Evolutionary conservation across 2,329 filamentous ascomycete genomes (phyloP).

Genomic region (Epichloe aotearoae): DNA sequence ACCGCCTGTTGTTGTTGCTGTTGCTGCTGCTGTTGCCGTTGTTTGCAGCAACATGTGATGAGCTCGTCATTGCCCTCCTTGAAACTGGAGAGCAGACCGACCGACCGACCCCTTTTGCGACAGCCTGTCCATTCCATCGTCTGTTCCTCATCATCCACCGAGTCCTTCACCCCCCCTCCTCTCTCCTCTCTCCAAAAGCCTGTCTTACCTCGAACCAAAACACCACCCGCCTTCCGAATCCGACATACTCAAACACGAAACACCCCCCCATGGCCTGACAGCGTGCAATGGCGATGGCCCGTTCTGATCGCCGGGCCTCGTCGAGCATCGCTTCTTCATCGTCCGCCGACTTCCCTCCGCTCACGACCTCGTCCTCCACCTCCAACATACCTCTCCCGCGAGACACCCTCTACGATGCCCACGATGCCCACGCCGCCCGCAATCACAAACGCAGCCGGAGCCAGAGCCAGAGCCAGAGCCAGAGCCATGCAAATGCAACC

Average conservation of each 20-base stretch:
- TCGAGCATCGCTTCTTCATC: slow-evolving; percentile 7
- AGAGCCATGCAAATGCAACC: neutral
- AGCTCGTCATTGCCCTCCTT: too few relatives aligned
- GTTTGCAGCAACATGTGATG: too few relatives aligned
- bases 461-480: neutral
- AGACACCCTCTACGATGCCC: neutral
- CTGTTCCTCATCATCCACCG: too few relatives aligned
- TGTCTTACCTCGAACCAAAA: too few relatives aligned
- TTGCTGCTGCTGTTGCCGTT: too few relatives aligned
- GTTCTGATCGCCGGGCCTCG: slow-evolving; percentile 11
- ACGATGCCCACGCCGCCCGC: neutral
- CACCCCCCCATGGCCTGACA: slow-evolving; percentile 10
- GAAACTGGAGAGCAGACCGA: too few relatives aligned
- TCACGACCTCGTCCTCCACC: slow-evolving; percentile 1
- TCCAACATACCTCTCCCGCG: neutral
- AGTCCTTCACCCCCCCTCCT: too few relatives aligned
- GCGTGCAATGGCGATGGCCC: slow-evolving; percentile 11
- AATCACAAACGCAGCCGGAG: slow-evolving; percentile 1
- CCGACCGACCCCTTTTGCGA: too few relatives aligned
- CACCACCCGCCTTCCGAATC: neutral
- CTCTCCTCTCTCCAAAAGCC: too few relatives aligned
- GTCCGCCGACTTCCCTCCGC: slow-evolving; percentile 3
- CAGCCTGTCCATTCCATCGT: too few relatives aligned
- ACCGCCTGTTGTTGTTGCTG: too few relatives aligned
- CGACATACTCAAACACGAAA: neutral